Base-by-base conservation (phyloP, 2,329 filamentous ascomycete species). In the Ophiostoma sp. region DNA sequence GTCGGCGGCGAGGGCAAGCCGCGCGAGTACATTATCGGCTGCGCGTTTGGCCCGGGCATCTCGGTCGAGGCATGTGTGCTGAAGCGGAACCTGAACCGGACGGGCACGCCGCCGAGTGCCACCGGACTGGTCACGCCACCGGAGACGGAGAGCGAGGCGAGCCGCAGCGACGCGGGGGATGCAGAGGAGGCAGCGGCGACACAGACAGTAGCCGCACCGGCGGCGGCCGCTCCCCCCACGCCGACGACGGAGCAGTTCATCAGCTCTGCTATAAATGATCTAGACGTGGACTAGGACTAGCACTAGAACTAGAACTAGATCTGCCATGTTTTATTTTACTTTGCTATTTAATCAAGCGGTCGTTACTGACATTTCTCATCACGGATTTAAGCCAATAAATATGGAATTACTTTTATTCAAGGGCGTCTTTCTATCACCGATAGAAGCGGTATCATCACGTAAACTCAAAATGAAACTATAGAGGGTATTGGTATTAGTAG, bases 11-110 rank as follows among this genome's bases (percentile, higher is more conserved):
- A 82, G 2, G 78, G 78, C 16, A 47, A 64, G 63, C 73, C 72
- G 1, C 81, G 82, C 47, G 85, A 89, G 64, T 84, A 86, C 69
- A 82, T 91, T 5, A 82, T 90, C 1, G 87, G 85, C 1, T 88
- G 87, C 71, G 88, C 88, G 1, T 91, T 91, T 74, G 89, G 89
- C 0, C 89, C 89, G 0, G 89, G 89, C 0, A 86, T 91, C 71
- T 76, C 84, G 5, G 82, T 90, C 42, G 88, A 91, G 78, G 88
- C 88, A 84, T 87, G 85, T 74, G 81, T 90, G 77, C 76, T 91
- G 73, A 87, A 82, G 77, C 79, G 85, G 11, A 79, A 80, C 66
- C 72, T 79, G 74, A 73, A 71, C 42, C 52, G 67, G 5, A 75
- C 73, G 27, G 80, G 81, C 69, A 84, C 83, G 42, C 83, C 83